Evolutionary conservation across 2,329 filamentous ascomycete species (phyloP).

Genomic region (Paramyrothecium sp.): DNA sequence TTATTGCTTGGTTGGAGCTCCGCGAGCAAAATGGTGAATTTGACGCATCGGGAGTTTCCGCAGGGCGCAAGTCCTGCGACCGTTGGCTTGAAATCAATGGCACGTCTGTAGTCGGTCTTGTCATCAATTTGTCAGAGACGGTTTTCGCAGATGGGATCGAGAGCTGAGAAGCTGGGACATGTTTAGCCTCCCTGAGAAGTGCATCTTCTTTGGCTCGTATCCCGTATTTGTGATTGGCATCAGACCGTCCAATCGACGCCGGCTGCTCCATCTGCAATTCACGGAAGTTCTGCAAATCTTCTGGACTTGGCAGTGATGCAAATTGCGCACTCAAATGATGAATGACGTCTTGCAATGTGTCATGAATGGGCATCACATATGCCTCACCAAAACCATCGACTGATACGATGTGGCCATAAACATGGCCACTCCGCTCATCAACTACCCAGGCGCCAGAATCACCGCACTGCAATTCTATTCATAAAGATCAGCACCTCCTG

Average conservation of each 20-base stretch:
- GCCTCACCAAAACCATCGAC: slow-evolving; percentile 8
- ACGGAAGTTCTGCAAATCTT: background rate
- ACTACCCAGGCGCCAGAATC: slow-evolving; percentile 10
- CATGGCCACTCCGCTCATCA: background rate
- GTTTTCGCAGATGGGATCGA: too few species aligned
- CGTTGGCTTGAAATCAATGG: too few species aligned
- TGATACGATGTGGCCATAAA: slow-evolving; percentile 7
- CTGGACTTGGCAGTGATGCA: background rate
- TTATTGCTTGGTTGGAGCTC: too few species aligned
- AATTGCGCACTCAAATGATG: background rate
- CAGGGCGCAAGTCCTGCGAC: too few species aligned
- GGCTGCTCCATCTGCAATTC: background rate
- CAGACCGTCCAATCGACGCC: background rate
- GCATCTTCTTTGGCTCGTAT: background rate
- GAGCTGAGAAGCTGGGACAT: background rate
- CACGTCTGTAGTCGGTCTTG: too few species aligned
- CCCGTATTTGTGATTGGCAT: background rate
- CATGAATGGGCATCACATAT: background rate
- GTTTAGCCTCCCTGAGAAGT: background rate
- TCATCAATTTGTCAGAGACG: too few species aligned
- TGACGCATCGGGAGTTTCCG: too few species aligned
- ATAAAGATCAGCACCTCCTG: background rate
- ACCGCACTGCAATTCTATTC: background rate
- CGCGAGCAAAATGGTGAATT: too few species aligned
- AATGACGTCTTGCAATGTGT: background rate